Percentiles rank a stretch among this genome's conserved stretches.
Evolutionary conservation across 192 early-diverging fungal species (phyloP).

Genomic region (Rhizoclosmatium globosum): DNA sequence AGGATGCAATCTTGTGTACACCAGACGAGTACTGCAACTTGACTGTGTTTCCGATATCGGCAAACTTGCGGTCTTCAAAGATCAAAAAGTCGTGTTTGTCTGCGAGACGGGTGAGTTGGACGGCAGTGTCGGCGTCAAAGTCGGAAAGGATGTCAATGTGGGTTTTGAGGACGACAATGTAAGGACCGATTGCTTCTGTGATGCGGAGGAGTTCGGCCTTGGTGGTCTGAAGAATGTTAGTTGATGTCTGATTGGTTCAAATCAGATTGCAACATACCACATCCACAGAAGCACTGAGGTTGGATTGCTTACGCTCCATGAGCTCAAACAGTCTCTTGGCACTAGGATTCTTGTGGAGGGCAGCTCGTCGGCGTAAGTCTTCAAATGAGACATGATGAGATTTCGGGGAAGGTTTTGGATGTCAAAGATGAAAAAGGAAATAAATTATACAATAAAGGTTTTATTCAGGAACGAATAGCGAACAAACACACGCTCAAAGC

Average conservation of each 20-base stretch:
- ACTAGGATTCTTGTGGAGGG: conserved; percentile 75
- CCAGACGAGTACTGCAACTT: conserved; percentile 93
- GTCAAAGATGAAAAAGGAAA: not conserved
- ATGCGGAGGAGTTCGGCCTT: conserved; percentile 88
- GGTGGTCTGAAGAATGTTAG: conserved; percentile 48
- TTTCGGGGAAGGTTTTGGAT: not conserved
- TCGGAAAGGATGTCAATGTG: conserved; percentile 95
- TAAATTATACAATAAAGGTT: not conserved
- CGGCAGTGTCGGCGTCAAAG: conserved; percentile 88
- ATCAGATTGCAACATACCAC: conserved; percentile 44
- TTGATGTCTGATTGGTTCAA: no score
- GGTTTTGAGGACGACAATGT: conserved; percentile 96
- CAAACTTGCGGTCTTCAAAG: conserved; percentile 99
- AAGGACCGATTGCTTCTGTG: conserved; percentile 86
- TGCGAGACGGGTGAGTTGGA: conserved; percentile 75
- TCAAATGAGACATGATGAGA: not conserved
- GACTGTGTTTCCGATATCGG: conserved; percentile 98
- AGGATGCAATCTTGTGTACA: conserved; percentile 90
- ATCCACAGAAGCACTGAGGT: conserved; percentile 91
- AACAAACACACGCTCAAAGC: not conserved
- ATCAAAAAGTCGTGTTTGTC: conserved; percentile 94
- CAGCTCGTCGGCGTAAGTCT: conserved; percentile 72
- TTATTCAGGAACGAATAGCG: not conserved
- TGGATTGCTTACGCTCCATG: conserved; percentile 92
- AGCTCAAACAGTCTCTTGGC: conserved; percentile 76